phyloP scores from a whole-genome alignment of 176 grass and related monocot species.

The Avena sativa region DNA sequence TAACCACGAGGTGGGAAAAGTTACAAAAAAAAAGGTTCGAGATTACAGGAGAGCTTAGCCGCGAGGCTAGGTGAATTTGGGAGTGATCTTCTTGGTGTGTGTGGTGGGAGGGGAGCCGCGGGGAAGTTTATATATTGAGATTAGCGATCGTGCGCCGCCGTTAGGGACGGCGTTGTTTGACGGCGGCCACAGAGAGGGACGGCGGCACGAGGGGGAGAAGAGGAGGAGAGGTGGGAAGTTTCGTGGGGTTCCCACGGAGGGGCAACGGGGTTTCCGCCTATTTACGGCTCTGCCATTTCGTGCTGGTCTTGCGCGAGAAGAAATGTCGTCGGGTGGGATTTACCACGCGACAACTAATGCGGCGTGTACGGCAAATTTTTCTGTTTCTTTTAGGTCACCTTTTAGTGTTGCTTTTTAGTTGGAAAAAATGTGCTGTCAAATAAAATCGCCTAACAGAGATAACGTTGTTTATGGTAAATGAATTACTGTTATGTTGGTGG shows the following conservation, averaged over 20 bases:
- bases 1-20: neutral
- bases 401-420: too few relatives aligned
- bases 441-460: too few relatives aligned
- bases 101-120: neutral
- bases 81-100: constrained; percentile 32
- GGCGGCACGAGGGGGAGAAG: neutral
- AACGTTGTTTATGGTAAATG: too few relatives aligned
- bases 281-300: constrained; percentile 43
- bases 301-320: constrained; percentile 26
- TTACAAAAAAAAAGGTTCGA: neutral
- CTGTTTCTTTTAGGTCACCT: neutral
- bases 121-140: constrained; percentile 37
- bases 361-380: neutral
- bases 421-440: too few relatives aligned
- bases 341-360: neutral
- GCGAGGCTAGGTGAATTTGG: neutral
- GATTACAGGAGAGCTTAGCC: neutral
- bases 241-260: constrained; percentile 28
- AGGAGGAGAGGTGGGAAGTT: constrained; percentile 30
- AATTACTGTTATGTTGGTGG: too few relatives aligned
- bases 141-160: constrained; percentile 42
- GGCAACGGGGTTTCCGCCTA: constrained; percentile 20
- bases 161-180: constrained; percentile 44
- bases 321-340: constrained; percentile 32
- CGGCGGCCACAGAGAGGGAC: constrained; percentile 43